These are phyloP conservation scores for Cucumis melo DNA, from an alignment of 306 rosid genomes.

Conservation along the genomic window DNA sequence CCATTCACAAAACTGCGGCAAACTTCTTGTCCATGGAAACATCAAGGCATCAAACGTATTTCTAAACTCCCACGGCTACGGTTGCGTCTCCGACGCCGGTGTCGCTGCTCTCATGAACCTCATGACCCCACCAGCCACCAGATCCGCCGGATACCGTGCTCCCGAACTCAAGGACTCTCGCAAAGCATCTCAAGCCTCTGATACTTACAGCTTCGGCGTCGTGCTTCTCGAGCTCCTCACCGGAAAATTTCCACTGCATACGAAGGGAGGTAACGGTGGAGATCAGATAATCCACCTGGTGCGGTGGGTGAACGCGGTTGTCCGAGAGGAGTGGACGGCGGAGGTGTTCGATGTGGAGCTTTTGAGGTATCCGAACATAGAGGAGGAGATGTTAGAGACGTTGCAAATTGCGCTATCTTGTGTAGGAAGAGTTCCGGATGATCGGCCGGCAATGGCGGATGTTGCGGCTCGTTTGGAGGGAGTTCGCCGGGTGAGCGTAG, in stretches of 20 bases:
- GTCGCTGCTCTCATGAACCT: conserved; percentile 48
- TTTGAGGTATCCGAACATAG: conserved; percentile 63
- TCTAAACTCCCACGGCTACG: conserved; percentile 63
- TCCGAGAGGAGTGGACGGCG: conserved; percentile 97
- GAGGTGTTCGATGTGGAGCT: conserved; percentile 88
- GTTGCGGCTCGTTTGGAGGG: conserved; percentile 57
- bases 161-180: conserved; percentile 81
- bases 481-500: conserved; percentile 31
- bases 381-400: conserved; percentile 97
- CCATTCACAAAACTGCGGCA: conserved; percentile 54
- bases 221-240: conserved; percentile 81
- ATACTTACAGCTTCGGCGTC: conserved; percentile 77
- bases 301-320: conserved; percentile 96
- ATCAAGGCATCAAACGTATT: conserved; percentile 76
- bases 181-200: conserved; percentile 53
- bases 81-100: conserved; percentile 66
- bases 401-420: conserved; percentile 81
- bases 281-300: conserved; percentile 67
- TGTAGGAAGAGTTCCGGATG: conserved; percentile 61
- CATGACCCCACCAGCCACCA: conserved; percentile 30
- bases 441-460: conserved; percentile 59
- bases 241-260: conserved; percentile 57
- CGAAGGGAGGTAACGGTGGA: conserved; percentile 19
- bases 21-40: conserved; percentile 86
- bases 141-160: conserved; percentile 73